phyloP scores from a whole-genome alignment of 805 yeast species.

The Danielia reshetovae region DNA sequence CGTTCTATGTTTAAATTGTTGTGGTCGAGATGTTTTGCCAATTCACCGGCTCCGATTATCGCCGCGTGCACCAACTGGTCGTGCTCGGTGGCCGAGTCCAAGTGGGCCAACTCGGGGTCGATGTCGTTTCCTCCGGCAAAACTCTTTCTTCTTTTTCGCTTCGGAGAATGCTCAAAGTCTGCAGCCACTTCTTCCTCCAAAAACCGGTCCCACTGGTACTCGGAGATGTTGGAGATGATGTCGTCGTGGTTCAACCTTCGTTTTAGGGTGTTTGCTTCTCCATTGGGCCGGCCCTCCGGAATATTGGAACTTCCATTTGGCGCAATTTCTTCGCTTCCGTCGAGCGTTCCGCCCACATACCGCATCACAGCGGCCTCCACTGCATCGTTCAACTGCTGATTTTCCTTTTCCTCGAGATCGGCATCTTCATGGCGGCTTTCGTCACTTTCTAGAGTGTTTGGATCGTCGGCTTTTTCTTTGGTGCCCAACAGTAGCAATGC shows the following conservation, averaged over 20 bases:
- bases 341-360: constrained; percentile 63
- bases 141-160: constrained; percentile 8
- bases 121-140: constrained; percentile 18
- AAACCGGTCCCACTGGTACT: constrained; percentile 47
- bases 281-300: constrained; percentile 4
- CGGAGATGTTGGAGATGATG: constrained; percentile 42
- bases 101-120: constrained; percentile 37
- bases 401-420: constrained; percentile 20
- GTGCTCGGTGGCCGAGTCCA: constrained; percentile 44
- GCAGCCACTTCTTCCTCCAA: constrained; percentile 23
- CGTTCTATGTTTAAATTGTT: background rate
- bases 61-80: constrained; percentile 69
- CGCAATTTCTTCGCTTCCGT: constrained; percentile 7
- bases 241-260: constrained; percentile 31
- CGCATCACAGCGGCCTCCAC: constrained; percentile 80
- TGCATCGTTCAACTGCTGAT: constrained; percentile 43
- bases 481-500: constrained; percentile 41
- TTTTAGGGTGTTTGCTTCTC: constrained; percentile 14
- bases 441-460: constrained; percentile 1
- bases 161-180: constrained; percentile 14
- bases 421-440: constrained; percentile 1
- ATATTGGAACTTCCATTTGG: background rate
- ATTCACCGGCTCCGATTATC: constrained; percentile 61
- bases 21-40: constrained; percentile 43
- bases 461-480: constrained; percentile 12